Conservation (phyloP, 495 filamentous ascomycete species). For the Lineolata rhizophorae region DNA sequence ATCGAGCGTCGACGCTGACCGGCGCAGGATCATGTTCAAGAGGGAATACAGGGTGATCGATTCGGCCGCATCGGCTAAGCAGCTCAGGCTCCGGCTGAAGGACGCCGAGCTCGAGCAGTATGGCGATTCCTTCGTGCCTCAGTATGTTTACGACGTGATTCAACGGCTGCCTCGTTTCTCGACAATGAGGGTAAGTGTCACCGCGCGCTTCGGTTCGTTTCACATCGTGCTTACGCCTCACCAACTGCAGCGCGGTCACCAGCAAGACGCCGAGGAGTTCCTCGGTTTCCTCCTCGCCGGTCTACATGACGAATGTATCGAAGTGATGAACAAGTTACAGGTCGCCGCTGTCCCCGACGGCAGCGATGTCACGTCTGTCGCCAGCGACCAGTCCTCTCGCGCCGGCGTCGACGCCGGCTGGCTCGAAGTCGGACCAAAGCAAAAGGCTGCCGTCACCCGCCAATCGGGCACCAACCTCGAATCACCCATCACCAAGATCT, state of each 20-base stretch:
- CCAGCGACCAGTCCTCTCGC: conserved; percentile 6
- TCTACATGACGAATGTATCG: conserved; percentile 76
- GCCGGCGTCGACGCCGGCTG: conserved; percentile 36
- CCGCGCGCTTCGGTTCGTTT: not conserved
- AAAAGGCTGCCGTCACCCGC: conserved; percentile 67
- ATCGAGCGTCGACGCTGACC: not conserved
- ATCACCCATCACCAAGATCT: conserved; percentile 82
- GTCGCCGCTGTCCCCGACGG: not conserved
- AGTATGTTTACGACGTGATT: conserved; percentile 90
- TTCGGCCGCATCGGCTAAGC: conserved; percentile 50
- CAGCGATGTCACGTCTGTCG: conserved; percentile 19
- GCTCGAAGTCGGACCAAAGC: conserved; percentile 86
- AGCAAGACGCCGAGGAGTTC: conserved; percentile 97
- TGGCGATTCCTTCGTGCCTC: conserved; percentile 77
- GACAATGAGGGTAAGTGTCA: conserved; percentile 54
- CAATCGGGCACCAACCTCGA: conserved; percentile 58
- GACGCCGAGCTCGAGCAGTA: conserved; percentile 69
- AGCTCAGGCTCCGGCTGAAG: conserved; percentile 51
- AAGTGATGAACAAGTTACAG: conserved; percentile 54
- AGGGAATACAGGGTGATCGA: conserved; percentile 74
- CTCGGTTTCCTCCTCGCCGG: conserved; percentile 82
- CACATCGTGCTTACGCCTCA: conserved; percentile 12
- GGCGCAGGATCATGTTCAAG: conserved; percentile 76
- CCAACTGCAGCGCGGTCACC: conserved; percentile 52
- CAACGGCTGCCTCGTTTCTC: conserved; percentile 67